Percentiles rank a stretch among this genome's conserved stretches.
phyloP scores from a whole-genome alignment of 352 stramenopile species.

The Pythium volutum region DNA sequence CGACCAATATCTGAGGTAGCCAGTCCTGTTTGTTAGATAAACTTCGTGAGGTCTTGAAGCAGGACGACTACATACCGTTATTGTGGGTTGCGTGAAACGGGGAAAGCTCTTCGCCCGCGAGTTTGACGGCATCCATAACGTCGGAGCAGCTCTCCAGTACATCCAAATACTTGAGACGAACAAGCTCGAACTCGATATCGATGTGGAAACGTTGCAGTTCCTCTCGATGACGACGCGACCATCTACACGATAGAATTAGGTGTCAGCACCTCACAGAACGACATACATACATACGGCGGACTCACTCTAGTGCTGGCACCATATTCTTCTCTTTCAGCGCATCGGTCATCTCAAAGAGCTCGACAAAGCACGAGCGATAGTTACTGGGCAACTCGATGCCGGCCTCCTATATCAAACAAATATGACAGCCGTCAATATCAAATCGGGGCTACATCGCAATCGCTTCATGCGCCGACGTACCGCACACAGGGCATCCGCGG shows the following conservation, averaged over 20 bases:
- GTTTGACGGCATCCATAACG: constrained; percentile 66
- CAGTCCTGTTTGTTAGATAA: background rate
- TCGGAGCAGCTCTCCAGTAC: constrained; percentile 60
- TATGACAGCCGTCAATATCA: background rate
- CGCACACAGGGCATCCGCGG: constrained; percentile 65
- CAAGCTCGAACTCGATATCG: constrained; percentile 81
- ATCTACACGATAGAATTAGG: constrained; percentile 30
- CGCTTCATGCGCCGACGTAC: no score
- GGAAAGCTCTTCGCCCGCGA: constrained; percentile 60
- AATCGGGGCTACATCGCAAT: no score
- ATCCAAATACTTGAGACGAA: constrained; percentile 81
- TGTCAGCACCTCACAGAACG: background rate
- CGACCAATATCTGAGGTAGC: constrained; percentile 50
- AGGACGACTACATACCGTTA: constrained; percentile 38
- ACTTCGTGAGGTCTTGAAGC: background rate
- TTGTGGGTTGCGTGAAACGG: constrained; percentile 59
- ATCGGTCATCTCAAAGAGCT: constrained; percentile 62
- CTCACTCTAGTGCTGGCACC: constrained; percentile 61
- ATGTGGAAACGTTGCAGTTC: constrained; percentile 49
- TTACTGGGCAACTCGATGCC: constrained; percentile 43
- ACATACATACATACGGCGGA: background rate
- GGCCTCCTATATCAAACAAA: constrained; percentile 43
- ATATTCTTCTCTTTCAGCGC: constrained; percentile 65
- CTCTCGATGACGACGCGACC: constrained; percentile 51
- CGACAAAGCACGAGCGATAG: constrained; percentile 65